These are phyloP conservation scores for Tetracentron sinense DNA, from an alignment of 164 flowering plant species.

Conservation along the genomic window DNA sequence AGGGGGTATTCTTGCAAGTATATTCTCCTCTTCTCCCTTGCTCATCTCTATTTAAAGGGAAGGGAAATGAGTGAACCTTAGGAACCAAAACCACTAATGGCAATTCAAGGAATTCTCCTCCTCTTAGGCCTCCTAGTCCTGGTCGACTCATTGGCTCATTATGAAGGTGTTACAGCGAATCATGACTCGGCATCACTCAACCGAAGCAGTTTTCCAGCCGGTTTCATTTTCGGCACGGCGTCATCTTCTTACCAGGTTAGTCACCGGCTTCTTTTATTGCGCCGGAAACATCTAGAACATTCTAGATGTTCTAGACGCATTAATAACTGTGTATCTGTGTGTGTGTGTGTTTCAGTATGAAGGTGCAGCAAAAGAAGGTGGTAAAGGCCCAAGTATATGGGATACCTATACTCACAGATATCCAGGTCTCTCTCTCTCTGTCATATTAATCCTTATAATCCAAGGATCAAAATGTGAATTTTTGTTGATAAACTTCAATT, in stretches of 20 bases:
- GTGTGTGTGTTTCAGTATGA: constrained; percentile 36
- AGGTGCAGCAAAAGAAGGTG: constrained; percentile 45
- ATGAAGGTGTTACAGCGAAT: neutral
- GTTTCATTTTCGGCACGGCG: constrained; percentile 23
- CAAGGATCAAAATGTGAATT: neutral
- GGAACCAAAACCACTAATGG: no score
- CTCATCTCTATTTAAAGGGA: no score
- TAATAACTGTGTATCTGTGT: no score
- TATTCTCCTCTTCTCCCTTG: no score
- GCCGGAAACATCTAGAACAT: no score
- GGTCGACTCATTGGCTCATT: neutral
- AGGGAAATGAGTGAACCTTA: no score
- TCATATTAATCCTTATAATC: neutral
- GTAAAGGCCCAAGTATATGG: constrained; percentile 45
- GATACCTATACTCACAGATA: constrained; percentile 36
- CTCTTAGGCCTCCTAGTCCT: neutral
- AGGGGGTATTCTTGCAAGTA: no score
- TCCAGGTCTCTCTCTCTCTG: constrained; percentile 30
- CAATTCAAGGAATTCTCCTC: neutral
- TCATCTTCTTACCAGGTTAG: constrained; percentile 24
- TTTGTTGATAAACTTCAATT: no score
- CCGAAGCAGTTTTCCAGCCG: constrained; percentile 17
- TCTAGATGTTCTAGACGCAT: no score
- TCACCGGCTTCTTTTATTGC: no score
- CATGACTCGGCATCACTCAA: constrained; percentile 3